These are phyloP conservation scores for Fusarium albidum DNA, from an alignment of 2,329 filamentous ascomycete species.

Conservation along the genomic window DNA sequence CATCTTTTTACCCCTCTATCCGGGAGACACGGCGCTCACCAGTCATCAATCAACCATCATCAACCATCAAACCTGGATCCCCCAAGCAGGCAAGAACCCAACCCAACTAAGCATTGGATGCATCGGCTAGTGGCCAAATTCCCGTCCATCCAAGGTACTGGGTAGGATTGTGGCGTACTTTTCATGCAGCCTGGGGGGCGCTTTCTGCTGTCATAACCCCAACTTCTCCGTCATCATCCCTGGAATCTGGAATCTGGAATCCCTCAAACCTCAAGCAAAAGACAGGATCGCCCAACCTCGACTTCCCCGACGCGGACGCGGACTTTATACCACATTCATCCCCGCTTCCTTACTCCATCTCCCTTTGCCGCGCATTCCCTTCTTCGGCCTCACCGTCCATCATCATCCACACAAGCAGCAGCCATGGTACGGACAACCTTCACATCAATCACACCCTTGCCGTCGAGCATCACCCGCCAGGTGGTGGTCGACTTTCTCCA, in stretches of 20 bases:
- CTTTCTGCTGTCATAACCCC: neutral
- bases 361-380: neutral
- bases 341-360: no score
- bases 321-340: slow-evolving; percentile 1
- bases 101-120: no score
- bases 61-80: no score
- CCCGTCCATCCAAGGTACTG: neutral
- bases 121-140: slow-evolving; percentile 8
- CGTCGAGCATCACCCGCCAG: slow-evolving; percentile 70
- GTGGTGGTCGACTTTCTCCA: slow-evolving; percentile 80
- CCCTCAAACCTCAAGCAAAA: neutral
- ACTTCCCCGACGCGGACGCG: neutral
- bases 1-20: no score
- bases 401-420: slow-evolving; percentile 10
- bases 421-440: slow-evolving; percentile 63
- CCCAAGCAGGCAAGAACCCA: no score
- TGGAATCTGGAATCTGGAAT: no score
- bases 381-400: neutral
- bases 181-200: neutral
- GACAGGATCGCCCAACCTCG: neutral
- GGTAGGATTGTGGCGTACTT: slow-evolving; percentile 5
- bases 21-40: no score
- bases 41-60: no score
- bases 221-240: slow-evolving; percentile 6
- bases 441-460: slow-evolving; percentile 82